A percentile compares a stretch with the other conserved stretches of the same genome.
These are phyloP conservation scores for Chlorella sp. DNA, from an alignment of 139 green algal genomes.

Conservation along the genomic window DNA sequence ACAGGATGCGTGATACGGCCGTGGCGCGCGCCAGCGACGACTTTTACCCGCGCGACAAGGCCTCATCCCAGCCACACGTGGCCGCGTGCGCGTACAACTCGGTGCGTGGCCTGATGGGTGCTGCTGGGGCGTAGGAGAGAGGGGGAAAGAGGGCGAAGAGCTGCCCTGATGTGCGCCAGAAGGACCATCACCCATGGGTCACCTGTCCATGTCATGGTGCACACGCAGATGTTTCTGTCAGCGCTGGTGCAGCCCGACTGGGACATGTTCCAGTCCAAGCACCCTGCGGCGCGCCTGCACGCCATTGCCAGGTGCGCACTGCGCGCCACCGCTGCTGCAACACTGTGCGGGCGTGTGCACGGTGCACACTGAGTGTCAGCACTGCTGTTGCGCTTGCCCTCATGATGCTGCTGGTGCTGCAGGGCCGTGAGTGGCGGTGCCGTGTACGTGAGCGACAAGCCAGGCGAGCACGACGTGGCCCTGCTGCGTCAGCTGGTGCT, in stretches of 20 bases:
- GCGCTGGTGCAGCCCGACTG: conserved; percentile 68
- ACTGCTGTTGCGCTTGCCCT: no score
- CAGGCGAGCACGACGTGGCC: conserved; percentile 71
- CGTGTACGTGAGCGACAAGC: conserved; percentile 82
- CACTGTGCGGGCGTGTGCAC: neutral
- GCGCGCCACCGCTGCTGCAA: no score
- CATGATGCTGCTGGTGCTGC: neutral
- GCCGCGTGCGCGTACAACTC: conserved; percentile 81
- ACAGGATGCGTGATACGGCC: conserved; percentile 78
- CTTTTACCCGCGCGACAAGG: conserved; percentile 72
- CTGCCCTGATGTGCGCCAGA: no score
- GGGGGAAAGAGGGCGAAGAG: no score
- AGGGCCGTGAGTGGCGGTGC: conserved; percentile 63
- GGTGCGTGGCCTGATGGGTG: no score
- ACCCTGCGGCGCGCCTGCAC: conserved; percentile 44
- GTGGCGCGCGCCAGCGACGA: conserved; percentile 85
- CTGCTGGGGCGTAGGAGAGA: no score
- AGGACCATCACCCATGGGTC: no score
- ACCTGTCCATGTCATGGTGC: no score
- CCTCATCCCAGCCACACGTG: conserved; percentile 82
- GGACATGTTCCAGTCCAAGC: conserved; percentile 73
- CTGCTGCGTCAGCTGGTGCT: conserved; percentile 75
- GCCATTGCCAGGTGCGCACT: conserved; percentile 37
- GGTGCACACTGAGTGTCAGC: neutral
- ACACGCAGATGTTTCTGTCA: conserved; percentile 65